Evolutionary conservation across 257 asterid species (phyloP).

Genomic region (Cordia subcordata): DNA sequence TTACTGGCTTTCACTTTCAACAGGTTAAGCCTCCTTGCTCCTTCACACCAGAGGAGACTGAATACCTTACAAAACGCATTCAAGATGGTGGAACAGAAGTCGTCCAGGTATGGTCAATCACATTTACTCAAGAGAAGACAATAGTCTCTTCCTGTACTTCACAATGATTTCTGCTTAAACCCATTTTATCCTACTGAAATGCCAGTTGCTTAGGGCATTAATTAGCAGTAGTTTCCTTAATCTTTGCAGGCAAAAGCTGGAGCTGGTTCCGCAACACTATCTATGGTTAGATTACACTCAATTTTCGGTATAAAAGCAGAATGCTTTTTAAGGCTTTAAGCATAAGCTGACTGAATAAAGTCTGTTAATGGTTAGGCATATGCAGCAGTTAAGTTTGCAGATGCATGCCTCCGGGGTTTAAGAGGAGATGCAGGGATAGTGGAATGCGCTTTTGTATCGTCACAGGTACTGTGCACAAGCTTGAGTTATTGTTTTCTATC

Average conservation of each 20-base stretch:
- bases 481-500: neutral
- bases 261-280: constrained; percentile 85
- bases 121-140: too few species aligned
- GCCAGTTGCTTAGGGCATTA: neutral
- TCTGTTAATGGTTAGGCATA: constrained; percentile 51
- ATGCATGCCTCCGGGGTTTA: constrained; percentile 73
- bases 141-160: neutral
- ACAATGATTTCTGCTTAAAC: neutral
- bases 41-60: constrained; percentile 70
- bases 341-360: constrained; percentile 6
- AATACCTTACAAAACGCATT: constrained; percentile 76
- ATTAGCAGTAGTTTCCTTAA: neutral
- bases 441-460: constrained; percentile 74
- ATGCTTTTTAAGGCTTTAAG: neutral
- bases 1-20: constrained; percentile 10
- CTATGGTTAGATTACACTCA: constrained; percentile 48
- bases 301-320: neutral
- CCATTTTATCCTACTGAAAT: neutral
- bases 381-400: constrained; percentile 92
- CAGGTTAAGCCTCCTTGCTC: constrained; percentile 87
- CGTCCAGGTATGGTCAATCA: constrained; percentile 46
- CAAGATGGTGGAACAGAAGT: constrained; percentile 97
- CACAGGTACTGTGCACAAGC: constrained; percentile 42
- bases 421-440: constrained; percentile 76
- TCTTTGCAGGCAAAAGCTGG: constrained; percentile 84